phyloP scores from a whole-genome alignment of 768 basidiomycete species.

The Suillus clintonianus region DNA sequence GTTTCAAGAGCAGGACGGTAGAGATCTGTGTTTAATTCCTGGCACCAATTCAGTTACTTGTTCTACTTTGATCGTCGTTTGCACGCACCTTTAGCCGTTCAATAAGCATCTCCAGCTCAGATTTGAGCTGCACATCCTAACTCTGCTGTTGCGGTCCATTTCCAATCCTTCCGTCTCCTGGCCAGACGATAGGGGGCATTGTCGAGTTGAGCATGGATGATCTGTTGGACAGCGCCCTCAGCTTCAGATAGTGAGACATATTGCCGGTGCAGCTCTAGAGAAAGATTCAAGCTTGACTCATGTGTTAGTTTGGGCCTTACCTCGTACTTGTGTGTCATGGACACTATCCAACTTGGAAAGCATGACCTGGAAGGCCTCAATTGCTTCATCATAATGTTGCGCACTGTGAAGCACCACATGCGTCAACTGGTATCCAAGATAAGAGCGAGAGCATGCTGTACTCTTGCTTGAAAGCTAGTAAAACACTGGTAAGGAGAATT shows the following conservation, averaged over 20 bases:
- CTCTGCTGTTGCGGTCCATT: no score
- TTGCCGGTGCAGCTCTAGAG: not conserved
- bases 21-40: slow-evolving; percentile 88
- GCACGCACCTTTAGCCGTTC: slow-evolving; percentile 82
- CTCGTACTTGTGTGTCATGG: not conserved
- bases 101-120: slow-evolving; percentile 95
- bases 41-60: slow-evolving; percentile 17
- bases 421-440: not conserved
- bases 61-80: slow-evolving; percentile 2
- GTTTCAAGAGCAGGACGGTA: slow-evolving; percentile 93
- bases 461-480: no score
- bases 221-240: not conserved
- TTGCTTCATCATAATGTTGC: not conserved
- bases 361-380: not conserved
- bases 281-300: not conserved
- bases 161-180: no score
- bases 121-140: slow-evolving; percentile 91
- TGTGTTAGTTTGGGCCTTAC: not conserved
- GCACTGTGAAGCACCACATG: not conserved
- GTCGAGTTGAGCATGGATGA: not conserved
- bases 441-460: not conserved
- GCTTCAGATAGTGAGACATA: not conserved
- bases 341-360: not conserved
- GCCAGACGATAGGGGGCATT: not conserved
- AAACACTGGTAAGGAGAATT: no score